Base-by-base conservation (phyloP, 129 eudicot species). In the Mikania micrantha region DNA sequence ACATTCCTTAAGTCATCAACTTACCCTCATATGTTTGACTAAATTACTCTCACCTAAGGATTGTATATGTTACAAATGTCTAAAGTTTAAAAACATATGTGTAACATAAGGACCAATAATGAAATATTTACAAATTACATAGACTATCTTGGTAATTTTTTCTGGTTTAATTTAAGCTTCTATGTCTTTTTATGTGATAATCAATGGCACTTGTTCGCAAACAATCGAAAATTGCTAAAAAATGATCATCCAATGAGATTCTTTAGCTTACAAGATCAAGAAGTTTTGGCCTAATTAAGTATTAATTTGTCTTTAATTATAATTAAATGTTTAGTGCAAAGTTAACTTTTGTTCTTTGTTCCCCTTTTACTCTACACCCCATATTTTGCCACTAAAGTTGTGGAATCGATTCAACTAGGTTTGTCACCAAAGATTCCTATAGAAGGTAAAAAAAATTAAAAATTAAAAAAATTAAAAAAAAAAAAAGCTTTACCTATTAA, bases 271-370 rank as follows among this genome's bases (percentile, higher is more conserved):
- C 17, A 2, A 39, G 47, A 67, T 12, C 3, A 66, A 19, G 17
- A 66, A 49, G 21, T 19, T n/a, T 13, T 36, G 34, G 27, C 7
- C 7, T 50, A 32, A 12, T 20, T 63, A 39, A 12, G 21, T 17
- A 47, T 67, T 16, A 44, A 22, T 3, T 69, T 53, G 28, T 54
- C 53, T 53, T 70, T 27, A 56, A 17, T 70, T 27, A 31, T 70
- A 31, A n/a, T 70, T 16, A 31, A 70, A 56, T 21, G 25, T 56
- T 57, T 54, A 0, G 16, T n/a, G 11, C 40, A 70, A 70, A 39
- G 74, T 70, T 24, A 38, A 50, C 56, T 70, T 70, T 68, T 68
- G 49, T 68, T 56, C 65, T 36, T 15, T 69, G 74, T 54, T 54
- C 44, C 52, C 77, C 50, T 72, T 48, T 32, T 31, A 20, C 60